Conservation (phyloP, 2,329 filamentous ascomycete species). For the Lasiodiplodia theobromae region DNA sequence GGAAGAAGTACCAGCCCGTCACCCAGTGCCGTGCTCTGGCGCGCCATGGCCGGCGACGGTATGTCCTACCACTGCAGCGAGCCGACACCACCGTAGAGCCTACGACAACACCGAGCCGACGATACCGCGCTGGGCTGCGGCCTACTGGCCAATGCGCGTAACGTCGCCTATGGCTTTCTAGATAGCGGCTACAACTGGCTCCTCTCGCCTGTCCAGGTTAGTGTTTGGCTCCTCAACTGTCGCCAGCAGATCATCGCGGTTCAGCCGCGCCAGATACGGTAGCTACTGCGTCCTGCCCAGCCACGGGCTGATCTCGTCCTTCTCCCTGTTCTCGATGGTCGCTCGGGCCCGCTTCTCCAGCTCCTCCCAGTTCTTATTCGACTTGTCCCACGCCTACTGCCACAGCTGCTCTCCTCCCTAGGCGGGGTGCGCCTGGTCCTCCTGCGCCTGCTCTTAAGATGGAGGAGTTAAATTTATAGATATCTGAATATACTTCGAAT, state of each 20-base stretch:
- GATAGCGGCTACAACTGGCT: slow-evolving; percentile 33
- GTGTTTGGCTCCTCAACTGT: slow-evolving; percentile 30
- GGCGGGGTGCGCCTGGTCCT: background rate
- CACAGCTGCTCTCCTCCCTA: slow-evolving; percentile 27
- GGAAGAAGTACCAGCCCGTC: no score
- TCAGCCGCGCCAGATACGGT: slow-evolving; percentile 33
- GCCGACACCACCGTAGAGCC: no score
- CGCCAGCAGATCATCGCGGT: slow-evolving; percentile 32
- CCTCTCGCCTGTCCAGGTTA: slow-evolving; percentile 20
- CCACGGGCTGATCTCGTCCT: slow-evolving; percentile 32
- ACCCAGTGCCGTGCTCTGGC: no score
- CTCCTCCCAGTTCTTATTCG: slow-evolving; percentile 21
- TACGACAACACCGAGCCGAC: no score
- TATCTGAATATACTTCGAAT: no score
- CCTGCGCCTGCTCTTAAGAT: no score
- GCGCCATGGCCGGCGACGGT: no score
- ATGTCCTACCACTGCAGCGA: no score
- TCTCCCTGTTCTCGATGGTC: background rate
- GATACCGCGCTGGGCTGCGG: slow-evolving; percentile 29
- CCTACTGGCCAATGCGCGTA: slow-evolving; percentile 32
- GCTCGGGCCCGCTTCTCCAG: slow-evolving; percentile 11
- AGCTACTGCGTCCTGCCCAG: slow-evolving; percentile 30
- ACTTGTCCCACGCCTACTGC: slow-evolving; percentile 28
- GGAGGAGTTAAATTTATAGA: no score
- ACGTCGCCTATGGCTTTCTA: slow-evolving; percentile 34